Base-by-base conservation (phyloP, 345 rosid species). In the Stellera chamaejasme region DNA sequence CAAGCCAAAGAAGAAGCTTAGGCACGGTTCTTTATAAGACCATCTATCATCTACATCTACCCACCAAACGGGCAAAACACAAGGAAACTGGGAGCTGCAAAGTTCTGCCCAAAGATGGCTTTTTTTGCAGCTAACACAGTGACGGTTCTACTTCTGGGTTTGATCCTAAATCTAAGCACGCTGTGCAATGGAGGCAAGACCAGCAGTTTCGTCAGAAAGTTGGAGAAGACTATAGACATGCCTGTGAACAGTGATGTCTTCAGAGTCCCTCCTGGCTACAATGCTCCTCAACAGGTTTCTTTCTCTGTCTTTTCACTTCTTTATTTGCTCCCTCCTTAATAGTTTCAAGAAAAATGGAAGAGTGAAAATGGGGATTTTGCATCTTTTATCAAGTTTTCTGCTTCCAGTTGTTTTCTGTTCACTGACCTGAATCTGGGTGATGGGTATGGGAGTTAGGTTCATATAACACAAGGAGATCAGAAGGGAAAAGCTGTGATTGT, bases 261-360 rank as follows among this genome's bases (percentile, higher is more conserved):
- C 25, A 23, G n/a, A 13, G 74, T 69, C 44, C 84, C 90, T 55
- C 70, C 68, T 11, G 87, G 84, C 19, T 73, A 81, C 50, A 84
- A 84, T 79, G 82, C 90, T 55, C 90, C 90, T 39, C 87, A 84
- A 32, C 90, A 84, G 84, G 90, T 83, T 0, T 12, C 15, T 46
- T 41, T 43, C 44, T 45, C 57, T 25, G 3, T 13, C 12, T 26
- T 51, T 27, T 7, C 39, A 32, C 5, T 32, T 32, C 39, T 32
- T 32, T 3, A 3, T 32, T 52, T 53, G 11, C 7, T 47, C 27
- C 41, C 27, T 56, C 41, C 27, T 5, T 27, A 13, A 28, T n/a
- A n/a, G n/a, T 36, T 14, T 12, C 28, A 5, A 23, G 27, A 10
- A n/a, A n/a, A n/a, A n/a, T n/a, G n/a, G n/a, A 41, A 39, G 19